Conservation (phyloP, 1,139 yeast species). For the Hansenula lynferdii region DNA sequence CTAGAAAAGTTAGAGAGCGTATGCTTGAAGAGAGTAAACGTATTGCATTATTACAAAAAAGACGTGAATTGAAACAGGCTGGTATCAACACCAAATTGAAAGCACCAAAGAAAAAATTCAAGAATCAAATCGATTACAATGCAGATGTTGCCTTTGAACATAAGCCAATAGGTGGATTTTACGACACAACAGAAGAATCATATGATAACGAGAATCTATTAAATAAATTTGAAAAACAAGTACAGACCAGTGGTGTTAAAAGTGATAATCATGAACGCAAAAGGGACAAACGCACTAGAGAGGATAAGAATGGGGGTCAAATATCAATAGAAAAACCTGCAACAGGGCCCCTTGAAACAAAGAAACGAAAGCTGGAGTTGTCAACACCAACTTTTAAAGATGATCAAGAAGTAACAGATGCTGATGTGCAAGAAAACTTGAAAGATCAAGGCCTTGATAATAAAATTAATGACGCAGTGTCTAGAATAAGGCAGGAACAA, state of each 20-base stretch:
- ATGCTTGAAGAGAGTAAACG: constrained; percentile 71
- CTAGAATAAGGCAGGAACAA: constrained; percentile 19
- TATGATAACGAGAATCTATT: constrained; percentile 34
- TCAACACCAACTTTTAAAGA: constrained; percentile 33
- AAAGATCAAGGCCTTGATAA: constrained; percentile 23
- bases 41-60: constrained; percentile 70
- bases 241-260: constrained; percentile 45
- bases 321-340: constrained; percentile 21
- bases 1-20: constrained; percentile 82
- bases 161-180: constrained; percentile 63
- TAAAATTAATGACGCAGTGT: constrained; percentile 28
- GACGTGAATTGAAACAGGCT: constrained; percentile 83
- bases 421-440: constrained; percentile 28
- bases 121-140: constrained; percentile 72
- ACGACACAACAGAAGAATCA: constrained; percentile 62
- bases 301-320: constrained; percentile 19
- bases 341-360: constrained; percentile 33
- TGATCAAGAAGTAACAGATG: constrained; percentile 23
- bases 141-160: constrained; percentile 81
- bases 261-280: constrained; percentile 27
- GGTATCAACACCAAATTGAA: constrained; percentile 56
- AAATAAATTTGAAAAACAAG: constrained; percentile 39
- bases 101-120: constrained; percentile 43
- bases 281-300: constrained; percentile 18
- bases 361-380: constrained; percentile 50